Evolutionary conservation across 139 green algal genomes (phyloP).

Genomic region (Chlamydomonas applanata): DNA sequence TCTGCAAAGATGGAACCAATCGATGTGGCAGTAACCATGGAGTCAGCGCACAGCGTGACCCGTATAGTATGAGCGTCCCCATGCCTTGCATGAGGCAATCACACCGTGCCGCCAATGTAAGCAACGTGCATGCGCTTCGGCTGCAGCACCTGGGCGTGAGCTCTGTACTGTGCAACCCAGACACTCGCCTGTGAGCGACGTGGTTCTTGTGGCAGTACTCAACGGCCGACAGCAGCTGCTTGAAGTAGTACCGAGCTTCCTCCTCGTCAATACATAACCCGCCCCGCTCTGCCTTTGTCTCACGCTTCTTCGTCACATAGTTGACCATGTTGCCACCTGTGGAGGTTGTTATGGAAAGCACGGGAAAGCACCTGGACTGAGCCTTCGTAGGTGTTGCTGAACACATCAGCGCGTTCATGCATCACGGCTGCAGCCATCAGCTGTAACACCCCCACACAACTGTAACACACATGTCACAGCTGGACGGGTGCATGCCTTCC

Average conservation of each 20-base stretch:
- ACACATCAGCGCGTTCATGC: no score
- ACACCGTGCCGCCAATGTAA: no score
- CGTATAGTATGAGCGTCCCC: no score
- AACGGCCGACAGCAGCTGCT: constrained; percentile 80
- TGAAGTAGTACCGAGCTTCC: constrained; percentile 66
- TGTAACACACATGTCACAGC: not conserved
- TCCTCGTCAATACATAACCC: constrained; percentile 63
- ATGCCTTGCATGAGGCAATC: no score
- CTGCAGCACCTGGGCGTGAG: no score
- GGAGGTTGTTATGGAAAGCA: no score
- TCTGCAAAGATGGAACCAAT: constrained; percentile 15
- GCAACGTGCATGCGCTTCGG: no score
- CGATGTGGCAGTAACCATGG: no score
- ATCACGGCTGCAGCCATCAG: not conserved
- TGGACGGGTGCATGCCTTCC: no score
- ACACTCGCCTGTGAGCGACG: constrained; percentile 75
- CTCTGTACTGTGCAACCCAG: no score
- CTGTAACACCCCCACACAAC: not conserved
- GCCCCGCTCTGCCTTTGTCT: constrained; percentile 35
- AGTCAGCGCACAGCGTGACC: not conserved
- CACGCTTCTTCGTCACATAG: constrained; percentile 51
- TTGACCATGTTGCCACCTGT: constrained; percentile 59
- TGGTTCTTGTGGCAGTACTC: constrained; percentile 86
- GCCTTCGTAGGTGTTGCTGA: no score
- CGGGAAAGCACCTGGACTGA: no score